phyloP scores from a whole-genome alignment of 2,329 filamentous ascomycete species.

The Colletotrichum falcatum region DNA sequence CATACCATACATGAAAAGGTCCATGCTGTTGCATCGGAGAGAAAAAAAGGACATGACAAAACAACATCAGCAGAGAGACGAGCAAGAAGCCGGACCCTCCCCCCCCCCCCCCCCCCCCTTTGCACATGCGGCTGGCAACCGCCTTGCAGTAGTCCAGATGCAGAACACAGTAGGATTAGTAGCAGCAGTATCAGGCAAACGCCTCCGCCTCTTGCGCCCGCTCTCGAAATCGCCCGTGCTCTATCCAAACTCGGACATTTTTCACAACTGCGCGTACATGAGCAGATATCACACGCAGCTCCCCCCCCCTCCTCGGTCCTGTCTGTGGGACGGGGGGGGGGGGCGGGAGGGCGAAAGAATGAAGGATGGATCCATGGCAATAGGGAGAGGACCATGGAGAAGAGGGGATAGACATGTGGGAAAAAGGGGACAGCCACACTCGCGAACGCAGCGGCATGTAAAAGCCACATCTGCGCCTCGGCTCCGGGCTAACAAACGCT shows the following conservation, averaged over 20 bases:
- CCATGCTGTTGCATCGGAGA: no score
- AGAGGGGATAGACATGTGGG: background rate
- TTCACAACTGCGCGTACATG: background rate
- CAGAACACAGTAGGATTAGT: background rate
- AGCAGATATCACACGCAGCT: background rate
- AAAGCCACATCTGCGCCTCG: background rate
- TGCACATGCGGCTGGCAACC: conserved; percentile 21
- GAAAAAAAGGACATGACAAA: background rate
- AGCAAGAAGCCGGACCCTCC: background rate
- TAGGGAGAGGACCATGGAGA: background rate
- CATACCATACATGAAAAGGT: background rate
- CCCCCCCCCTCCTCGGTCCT: background rate
- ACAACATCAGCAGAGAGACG: conserved; percentile 6
- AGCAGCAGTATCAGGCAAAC: background rate
- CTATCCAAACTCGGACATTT: background rate
- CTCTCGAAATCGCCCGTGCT: background rate
- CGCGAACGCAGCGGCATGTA: background rate
- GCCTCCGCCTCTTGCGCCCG: background rate
- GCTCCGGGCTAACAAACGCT: background rate
- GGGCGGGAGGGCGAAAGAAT: background rate
- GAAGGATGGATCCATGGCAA: no score
- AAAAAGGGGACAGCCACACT: background rate
- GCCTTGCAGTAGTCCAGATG: conserved; percentile 24
- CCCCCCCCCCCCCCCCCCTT: no score
- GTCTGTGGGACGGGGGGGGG: background rate